A percentile compares a stretch with the other conserved stretches of the same genome.
These are phyloP conservation scores for Stipa capillata DNA, from an alignment of 176 grass and related monocot species.

Conservation along the genomic window DNA sequence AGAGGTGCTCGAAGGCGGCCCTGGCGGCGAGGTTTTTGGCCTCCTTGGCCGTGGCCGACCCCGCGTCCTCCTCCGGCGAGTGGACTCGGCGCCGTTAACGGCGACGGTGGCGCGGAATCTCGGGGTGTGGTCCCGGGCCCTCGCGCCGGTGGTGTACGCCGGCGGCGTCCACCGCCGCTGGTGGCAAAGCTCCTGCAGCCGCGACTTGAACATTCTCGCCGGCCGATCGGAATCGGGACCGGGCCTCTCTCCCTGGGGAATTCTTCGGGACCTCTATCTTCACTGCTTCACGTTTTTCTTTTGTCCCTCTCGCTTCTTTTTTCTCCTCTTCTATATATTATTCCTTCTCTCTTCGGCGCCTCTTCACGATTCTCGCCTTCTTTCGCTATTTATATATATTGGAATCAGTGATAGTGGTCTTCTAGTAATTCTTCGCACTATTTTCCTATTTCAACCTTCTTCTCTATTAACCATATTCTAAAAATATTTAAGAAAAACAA, in stretches of 20 bases:
- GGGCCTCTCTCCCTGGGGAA: background rate
- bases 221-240: background rate
- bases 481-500: no score
- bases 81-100: constrained; percentile 48
- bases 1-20: constrained; percentile 48
- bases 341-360: no score
- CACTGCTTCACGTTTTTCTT: no score
- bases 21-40: constrained; percentile 61
- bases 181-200: constrained; percentile 67
- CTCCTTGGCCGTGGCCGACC: constrained; percentile 52
- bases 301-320: no score
- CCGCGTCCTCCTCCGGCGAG: constrained; percentile 25
- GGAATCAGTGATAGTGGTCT: no score
- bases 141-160: constrained; percentile 27
- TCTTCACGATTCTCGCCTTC: no score
- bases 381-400: no score
- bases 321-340: no score
- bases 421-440: no score
- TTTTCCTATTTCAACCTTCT: no score
- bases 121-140: constrained; percentile 27
- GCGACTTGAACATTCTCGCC: constrained; percentile 53
- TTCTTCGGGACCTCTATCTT: no score
- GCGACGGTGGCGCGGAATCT: constrained; percentile 47
- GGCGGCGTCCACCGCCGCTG: constrained; percentile 54
- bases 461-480: no score